phyloP scores from a whole-genome alignment of 2,329 filamentous ascomycete genomes.

The Colletotrichum gigasporum region DNA sequence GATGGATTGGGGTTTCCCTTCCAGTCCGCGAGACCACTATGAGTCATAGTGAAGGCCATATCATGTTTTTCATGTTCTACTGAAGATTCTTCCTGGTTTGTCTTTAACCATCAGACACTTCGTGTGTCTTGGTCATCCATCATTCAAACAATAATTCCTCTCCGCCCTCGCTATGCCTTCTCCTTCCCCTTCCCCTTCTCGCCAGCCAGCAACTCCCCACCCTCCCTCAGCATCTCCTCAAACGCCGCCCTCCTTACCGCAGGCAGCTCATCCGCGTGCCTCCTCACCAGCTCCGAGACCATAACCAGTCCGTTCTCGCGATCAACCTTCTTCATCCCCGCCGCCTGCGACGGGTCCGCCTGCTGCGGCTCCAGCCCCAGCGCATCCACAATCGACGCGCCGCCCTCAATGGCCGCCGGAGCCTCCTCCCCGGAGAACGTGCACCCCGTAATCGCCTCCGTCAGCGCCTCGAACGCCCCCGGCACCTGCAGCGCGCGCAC shows the following conservation, averaged over 20 bases:
- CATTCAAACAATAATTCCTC: too few species aligned
- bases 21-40: too few species aligned
- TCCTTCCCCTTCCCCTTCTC: constrained; percentile 36
- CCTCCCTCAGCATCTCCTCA: constrained; percentile 59
- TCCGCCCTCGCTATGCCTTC: background rate
- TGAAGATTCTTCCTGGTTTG: too few species aligned
- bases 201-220: constrained; percentile 53
- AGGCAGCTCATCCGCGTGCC: constrained; percentile 50
- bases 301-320: constrained; percentile 70
- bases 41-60: background rate
- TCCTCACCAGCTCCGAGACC: constrained; percentile 62
- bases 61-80: background rate
- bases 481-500: constrained; percentile 50
- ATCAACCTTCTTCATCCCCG: constrained; percentile 60
- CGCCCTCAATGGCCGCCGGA: background rate
- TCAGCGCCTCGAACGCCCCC: constrained; percentile 54
- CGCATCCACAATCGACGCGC: constrained; percentile 40
- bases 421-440: constrained; percentile 34
- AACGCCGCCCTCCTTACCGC: constrained; percentile 51
- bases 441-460: constrained; percentile 59
- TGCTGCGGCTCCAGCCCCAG: constrained; percentile 58
- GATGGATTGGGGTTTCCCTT: too few species aligned
- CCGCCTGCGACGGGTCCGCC: constrained; percentile 52
- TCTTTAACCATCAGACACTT: background rate
- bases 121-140: background rate